Evolutionary conservation across 2,329 filamentous ascomycete species (phyloP), one percentile per base, ranked within the genome.

Genomic region (Tympanopsis confertula): DNA sequence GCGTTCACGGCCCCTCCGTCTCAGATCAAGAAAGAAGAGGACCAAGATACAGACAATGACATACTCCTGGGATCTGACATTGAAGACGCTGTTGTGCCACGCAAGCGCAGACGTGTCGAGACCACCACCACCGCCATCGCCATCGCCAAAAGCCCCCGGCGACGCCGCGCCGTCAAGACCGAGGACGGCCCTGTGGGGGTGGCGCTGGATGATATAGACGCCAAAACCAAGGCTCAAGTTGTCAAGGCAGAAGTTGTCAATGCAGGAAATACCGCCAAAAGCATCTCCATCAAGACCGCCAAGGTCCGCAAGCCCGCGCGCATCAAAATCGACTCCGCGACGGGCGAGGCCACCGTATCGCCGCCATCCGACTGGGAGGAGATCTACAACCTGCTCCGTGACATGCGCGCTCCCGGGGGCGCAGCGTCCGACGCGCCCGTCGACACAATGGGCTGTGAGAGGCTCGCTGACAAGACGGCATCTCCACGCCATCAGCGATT

Each of bases 401-500:
- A n/a, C 7, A 26, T 26, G 22, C 22, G 22, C 7, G 22, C 22
- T n/a, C 22, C 22, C 22, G 22, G 22, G 7, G 22, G 22, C 7
- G 22, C 22, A 7, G 22, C 22, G 7, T 26, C 22, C 22, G 22
- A 26, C n/a, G 22, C 22, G 22, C 7, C 22, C 7, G 22, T 26
- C 22, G 22, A 26, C 22, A 26, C 22, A n/a, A 26, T 26, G 22
- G 22, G 22, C 22, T 26, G 22, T n/a, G 22, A 26, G 22, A 7
- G 22, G 22, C 22, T 26, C 7, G 22, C 22, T 7, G 22, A 26
- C 22, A 7, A 7, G 22, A n/a, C 50, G 0, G 63, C 62, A 1
- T 54, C 56, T 14, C 59, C 60, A 2, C 56, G 65, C 39, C 72
- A 81, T 41, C 70, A 71, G 48, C 65, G 81, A 7, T 81, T 82